phyloP scores from a whole-genome alignment of 331 rosid genomes.

The Phaseolus coccineus region DNA sequence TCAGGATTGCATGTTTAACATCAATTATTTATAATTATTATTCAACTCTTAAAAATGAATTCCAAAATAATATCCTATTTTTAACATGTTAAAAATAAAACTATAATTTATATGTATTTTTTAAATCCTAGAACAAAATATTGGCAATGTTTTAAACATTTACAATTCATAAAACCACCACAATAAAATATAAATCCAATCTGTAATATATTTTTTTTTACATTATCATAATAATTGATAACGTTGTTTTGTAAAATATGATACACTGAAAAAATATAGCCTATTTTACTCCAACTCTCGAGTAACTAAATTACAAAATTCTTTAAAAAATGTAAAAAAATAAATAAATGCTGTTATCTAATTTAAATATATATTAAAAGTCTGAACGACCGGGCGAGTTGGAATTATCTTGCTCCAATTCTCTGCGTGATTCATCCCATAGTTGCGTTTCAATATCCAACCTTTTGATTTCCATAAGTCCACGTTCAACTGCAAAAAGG shows the following conservation, averaged over 20 bases:
- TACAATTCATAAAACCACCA: neutral
- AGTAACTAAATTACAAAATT: constrained; percentile 8
- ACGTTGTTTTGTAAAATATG: constrained; percentile 27
- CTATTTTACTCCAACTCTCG: constrained; percentile 25
- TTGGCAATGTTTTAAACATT: neutral
- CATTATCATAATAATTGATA: constrained; percentile 20
- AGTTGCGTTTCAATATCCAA: constrained; percentile 78
- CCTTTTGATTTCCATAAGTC: constrained; percentile 74
- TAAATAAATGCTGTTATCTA: neutral
- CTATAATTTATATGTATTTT: no score
- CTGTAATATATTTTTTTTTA: neutral
- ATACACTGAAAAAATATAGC: constrained; percentile 24
- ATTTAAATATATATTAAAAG: constrained; percentile 49
- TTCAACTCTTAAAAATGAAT: no score
- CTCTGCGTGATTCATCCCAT: constrained; percentile 86
- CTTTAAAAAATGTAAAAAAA: constrained; percentile 13
- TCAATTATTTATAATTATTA: no score
- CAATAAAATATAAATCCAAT: neutral
- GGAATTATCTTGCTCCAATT: constrained; percentile 58
- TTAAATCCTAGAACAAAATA: neutral
- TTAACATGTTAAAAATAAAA: no score
- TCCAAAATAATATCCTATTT: no score
- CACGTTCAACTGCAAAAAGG: constrained; percentile 74
- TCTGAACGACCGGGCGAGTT: constrained; percentile 52
- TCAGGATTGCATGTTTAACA: no score